These are phyloP conservation scores for Phaeoacremonium minimum DNA, from an alignment of 2,329 filamentous ascomycete species.

Conservation along the genomic window DNA sequence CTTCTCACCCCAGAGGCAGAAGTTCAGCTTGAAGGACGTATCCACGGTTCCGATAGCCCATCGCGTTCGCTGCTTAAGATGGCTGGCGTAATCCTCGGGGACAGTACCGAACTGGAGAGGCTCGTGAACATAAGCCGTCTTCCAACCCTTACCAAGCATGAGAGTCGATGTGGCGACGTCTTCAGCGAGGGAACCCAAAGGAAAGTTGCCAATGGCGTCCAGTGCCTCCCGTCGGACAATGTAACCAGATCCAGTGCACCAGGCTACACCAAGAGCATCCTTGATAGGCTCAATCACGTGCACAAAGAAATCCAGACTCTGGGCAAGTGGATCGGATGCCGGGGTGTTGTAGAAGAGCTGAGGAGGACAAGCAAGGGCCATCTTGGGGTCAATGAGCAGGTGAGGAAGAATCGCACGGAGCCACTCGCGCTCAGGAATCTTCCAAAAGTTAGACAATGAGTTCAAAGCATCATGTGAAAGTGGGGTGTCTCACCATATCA, in stretches of 20 bases:
- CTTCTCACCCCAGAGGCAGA: conserved; percentile 50
- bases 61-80: conserved; percentile 53
- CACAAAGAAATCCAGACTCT: conserved; percentile 55
- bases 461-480: not conserved
- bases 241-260: conserved; percentile 63
- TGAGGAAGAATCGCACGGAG: conserved; percentile 55
- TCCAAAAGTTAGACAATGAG: not conserved
- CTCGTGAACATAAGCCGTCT: conserved; percentile 56
- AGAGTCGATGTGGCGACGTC: conserved; percentile 56
- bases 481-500: conserved; percentile 46
- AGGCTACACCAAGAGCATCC: conserved; percentile 50
- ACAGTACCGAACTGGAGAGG: conserved; percentile 56
- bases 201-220: conserved; percentile 58
- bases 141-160: conserved; percentile 58
- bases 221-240: conserved; percentile 53
- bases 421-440: conserved; percentile 56
- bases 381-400: conserved; percentile 49
- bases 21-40: conserved; percentile 55
- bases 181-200: conserved; percentile 54
- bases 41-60: conserved; percentile 54
- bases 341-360: conserved; percentile 60
- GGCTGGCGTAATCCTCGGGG: conserved; percentile 49
- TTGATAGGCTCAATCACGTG: conserved; percentile 47
- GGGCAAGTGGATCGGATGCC: conserved; percentile 50
- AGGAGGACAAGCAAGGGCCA: conserved; percentile 55